Percentiles rank a stretch among this genome's conserved stretches.
These are phyloP conservation scores for Phytophthora nicotianae DNA, from an alignment of 352 stramenopile genomes.

Conservation along the genomic window DNA sequence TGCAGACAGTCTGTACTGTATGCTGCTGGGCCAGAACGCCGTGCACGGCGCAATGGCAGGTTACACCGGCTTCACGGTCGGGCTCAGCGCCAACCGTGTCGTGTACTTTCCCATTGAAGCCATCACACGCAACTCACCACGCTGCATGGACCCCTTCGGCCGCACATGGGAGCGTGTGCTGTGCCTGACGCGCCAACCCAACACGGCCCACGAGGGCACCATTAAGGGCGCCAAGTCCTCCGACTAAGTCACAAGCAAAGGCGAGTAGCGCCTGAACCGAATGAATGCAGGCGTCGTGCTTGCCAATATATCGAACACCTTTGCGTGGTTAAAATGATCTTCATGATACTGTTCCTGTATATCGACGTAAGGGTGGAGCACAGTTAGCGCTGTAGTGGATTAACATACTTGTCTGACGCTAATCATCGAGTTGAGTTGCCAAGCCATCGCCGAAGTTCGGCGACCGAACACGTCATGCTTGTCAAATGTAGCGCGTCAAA, in stretches of 20 bases:
- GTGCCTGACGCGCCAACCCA: slow-evolving; percentile 95
- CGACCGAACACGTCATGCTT: background rate
- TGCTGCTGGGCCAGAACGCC: slow-evolving; percentile 98
- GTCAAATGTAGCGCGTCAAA: slow-evolving; percentile 11
- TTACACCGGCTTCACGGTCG: slow-evolving; percentile 97
- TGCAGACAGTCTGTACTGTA: slow-evolving; percentile 95
- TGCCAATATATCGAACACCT: slow-evolving; percentile 28
- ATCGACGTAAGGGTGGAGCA: background rate
- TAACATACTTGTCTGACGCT: background rate
- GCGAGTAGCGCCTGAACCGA: slow-evolving; percentile 17
- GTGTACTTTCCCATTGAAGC: slow-evolving; percentile 92
- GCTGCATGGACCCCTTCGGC: slow-evolving; percentile 86
- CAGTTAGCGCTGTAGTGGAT: too few relatives aligned
- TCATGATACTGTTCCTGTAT: background rate
- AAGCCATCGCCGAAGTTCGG: background rate
- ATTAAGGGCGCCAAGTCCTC: slow-evolving; percentile 67
- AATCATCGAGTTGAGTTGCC: slow-evolving; percentile 14
- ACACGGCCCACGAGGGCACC: slow-evolving; percentile 69
- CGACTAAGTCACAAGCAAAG: slow-evolving; percentile 47
- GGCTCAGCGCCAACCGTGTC: slow-evolving; percentile 97
- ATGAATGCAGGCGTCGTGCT: slow-evolving; percentile 14
- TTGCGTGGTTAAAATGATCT: background rate
- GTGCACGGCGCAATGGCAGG: slow-evolving; percentile 98
- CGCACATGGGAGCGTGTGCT: slow-evolving; percentile 96
- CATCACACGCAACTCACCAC: slow-evolving; percentile 87